Percentiles rank a stretch among this genome's conserved stretches.
Conservation (phyloP, 2,329 filamentous ascomycete species). For the Fusarium floridanum region DNA sequence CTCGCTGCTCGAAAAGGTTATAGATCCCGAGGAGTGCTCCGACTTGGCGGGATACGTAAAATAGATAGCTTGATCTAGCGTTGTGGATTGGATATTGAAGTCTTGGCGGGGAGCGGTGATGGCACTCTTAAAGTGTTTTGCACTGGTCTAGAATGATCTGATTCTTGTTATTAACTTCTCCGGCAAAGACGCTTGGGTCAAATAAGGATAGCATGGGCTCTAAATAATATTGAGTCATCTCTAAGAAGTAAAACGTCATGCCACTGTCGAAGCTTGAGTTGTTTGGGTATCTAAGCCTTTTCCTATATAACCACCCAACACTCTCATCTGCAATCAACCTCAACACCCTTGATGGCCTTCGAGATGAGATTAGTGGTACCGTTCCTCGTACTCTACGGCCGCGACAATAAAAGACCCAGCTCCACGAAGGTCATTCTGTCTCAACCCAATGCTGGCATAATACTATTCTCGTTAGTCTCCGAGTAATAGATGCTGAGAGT, state of each 20-base stretch:
- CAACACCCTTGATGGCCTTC: neutral
- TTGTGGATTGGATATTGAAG: neutral
- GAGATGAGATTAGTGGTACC: neutral
- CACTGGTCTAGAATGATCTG: neutral
- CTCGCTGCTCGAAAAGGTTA: neutral
- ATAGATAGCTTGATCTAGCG: neutral
- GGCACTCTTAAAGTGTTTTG: no score
- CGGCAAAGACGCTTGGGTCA: neutral
- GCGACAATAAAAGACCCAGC: constrained; percentile 43
- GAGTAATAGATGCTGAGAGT: fast-evolving
- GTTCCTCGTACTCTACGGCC: constrained; percentile 41
- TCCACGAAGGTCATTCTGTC: constrained; percentile 45
- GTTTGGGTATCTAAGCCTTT: neutral
- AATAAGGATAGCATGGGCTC: neutral
- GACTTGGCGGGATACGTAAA: neutral
- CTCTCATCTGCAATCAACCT: neutral
- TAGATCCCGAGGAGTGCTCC: neutral
- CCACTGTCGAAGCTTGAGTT: neutral
- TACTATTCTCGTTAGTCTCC: constrained; percentile 34
- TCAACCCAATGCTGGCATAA: constrained; percentile 43
- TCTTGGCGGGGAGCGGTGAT: neutral
- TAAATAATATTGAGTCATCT: neutral
- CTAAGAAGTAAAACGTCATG: neutral
- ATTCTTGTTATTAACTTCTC: neutral
- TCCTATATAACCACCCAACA: neutral